These are phyloP conservation scores for Penicillium palitans DNA, from an alignment of 2,329 filamentous ascomycete genomes.

Conservation along the genomic window DNA sequence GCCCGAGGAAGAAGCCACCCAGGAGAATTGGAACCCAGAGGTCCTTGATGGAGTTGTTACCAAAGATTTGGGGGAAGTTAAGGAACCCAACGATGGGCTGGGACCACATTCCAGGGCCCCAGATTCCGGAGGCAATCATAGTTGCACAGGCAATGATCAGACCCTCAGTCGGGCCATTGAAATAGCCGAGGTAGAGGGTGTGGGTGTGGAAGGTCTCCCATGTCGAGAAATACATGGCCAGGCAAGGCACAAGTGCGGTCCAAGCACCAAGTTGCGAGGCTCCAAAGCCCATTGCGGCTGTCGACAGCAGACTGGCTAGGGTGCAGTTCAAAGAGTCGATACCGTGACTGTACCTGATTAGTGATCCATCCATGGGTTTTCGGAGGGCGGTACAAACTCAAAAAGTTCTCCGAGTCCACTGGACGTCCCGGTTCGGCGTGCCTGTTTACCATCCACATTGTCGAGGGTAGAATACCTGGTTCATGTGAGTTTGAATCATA, in stretches of 20 bases:
- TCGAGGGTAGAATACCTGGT: constrained; percentile 86
- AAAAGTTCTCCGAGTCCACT: constrained; percentile 95
- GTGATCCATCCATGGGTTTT: constrained; percentile 18
- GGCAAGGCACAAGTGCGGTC: constrained; percentile 83
- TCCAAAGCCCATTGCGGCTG: constrained; percentile 88
- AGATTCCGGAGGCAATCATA: constrained; percentile 85
- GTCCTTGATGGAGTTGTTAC: constrained; percentile 75
- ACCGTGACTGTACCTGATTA: constrained; percentile 64
- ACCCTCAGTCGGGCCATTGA: constrained; percentile 97
- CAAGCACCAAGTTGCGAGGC: constrained; percentile 82
- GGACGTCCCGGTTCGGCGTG: constrained; percentile 88
- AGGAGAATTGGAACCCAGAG: constrained; percentile 78
- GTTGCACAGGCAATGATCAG: constrained; percentile 82
- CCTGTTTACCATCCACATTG: constrained; percentile 98
- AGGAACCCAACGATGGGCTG: constrained; percentile 70
- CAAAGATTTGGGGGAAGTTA: constrained; percentile 64
- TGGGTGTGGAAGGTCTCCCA: constrained; percentile 99
- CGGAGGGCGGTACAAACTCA: constrained; percentile 57
- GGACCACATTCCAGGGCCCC: constrained; percentile 84
- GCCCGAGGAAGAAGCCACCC: constrained; percentile 65
- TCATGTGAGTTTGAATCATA: constrained; percentile 17
- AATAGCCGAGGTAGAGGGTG: constrained; percentile 89
- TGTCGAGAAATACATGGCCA: constrained; percentile 99
- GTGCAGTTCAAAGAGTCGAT: constrained; percentile 99
- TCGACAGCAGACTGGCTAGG: constrained; percentile 84